phyloP scores from a whole-genome alignment of 176 grass and related monocot species.

The Otatea glauca region DNA sequence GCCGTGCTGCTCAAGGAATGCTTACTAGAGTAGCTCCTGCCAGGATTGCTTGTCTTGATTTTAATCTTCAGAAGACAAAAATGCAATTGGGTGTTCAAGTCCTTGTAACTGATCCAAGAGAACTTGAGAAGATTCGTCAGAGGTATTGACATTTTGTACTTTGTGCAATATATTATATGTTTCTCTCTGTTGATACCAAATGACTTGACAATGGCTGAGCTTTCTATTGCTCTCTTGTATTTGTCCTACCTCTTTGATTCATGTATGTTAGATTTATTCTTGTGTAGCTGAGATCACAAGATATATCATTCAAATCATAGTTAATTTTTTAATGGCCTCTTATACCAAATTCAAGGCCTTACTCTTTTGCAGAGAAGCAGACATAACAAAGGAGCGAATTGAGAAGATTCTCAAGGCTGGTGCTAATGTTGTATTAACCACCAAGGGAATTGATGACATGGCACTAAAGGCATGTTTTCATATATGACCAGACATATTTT shows the following conservation, averaged over 20 bases:
- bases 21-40: conserved; percentile 76
- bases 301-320: too few relatives aligned
- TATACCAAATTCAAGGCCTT: too few relatives aligned
- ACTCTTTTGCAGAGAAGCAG: conserved; percentile 64
- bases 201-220: not conserved
- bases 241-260: too few relatives aligned
- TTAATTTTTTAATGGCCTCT: too few relatives aligned
- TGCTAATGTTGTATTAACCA: conserved; percentile 86
- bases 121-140: conserved; percentile 88
- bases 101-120: conserved; percentile 86
- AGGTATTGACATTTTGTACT: conserved; percentile 46
- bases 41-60: conserved; percentile 88
- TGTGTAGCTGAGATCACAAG: too few relatives aligned
- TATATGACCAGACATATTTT: not conserved
- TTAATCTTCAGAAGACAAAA: conserved; percentile 97
- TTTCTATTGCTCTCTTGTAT: not conserved
- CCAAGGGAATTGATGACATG: conserved; percentile 97
- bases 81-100: conserved; percentile 97
- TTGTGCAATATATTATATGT: not conserved
- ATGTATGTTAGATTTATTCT: too few relatives aligned
- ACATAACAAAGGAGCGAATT: conserved; percentile 85
- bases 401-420: conserved; percentile 79
- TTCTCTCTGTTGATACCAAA: not conserved
- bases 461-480: conserved; percentile 66
- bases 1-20: conserved; percentile 89